Evolutionary conservation across 2,329 filamentous ascomycete genomes (phyloP).

Genomic region (Epichloe aotearoae): DNA sequence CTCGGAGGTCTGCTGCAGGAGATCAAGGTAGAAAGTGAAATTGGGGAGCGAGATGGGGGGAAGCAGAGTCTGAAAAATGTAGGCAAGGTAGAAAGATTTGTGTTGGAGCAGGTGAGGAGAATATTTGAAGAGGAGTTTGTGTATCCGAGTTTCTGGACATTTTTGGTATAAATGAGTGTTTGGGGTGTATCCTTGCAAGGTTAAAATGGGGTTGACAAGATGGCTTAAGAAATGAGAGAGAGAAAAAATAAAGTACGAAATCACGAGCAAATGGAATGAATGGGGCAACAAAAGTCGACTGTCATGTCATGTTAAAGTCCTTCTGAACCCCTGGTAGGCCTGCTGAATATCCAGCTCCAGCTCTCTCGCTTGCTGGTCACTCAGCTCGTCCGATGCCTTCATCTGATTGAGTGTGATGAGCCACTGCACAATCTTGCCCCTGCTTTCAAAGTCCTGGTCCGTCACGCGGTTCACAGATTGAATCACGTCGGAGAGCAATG

Average conservation of each 20-base stretch:
- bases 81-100: constrained; percentile 95
- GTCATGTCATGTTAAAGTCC: constrained; percentile 46
- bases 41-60: constrained; percentile 83
- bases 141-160: constrained; percentile 97
- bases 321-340: constrained; percentile 89
- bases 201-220: too few species aligned
- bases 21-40: constrained; percentile 94
- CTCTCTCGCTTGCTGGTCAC: constrained; percentile 76
- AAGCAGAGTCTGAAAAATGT: constrained; percentile 97
- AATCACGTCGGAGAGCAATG: constrained; percentile 86
- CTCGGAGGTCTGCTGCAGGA: constrained; percentile 76
- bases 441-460: constrained; percentile 84
- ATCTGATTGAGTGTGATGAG: constrained; percentile 95
- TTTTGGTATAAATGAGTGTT: constrained; percentile 52
- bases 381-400: constrained; percentile 85
- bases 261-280: neutral
- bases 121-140: constrained; percentile 99
- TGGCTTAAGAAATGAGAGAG: neutral
- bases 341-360: constrained; percentile 87
- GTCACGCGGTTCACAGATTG: constrained; percentile 96
- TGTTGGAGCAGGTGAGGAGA: constrained; percentile 86
- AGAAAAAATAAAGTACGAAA: neutral
- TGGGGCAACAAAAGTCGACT: neutral
- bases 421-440: constrained; percentile 97
- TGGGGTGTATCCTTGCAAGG: neutral